Evolutionary conservation across 2,329 filamentous ascomycete species (phyloP).

Genomic region (Fusarium domesticum): DNA sequence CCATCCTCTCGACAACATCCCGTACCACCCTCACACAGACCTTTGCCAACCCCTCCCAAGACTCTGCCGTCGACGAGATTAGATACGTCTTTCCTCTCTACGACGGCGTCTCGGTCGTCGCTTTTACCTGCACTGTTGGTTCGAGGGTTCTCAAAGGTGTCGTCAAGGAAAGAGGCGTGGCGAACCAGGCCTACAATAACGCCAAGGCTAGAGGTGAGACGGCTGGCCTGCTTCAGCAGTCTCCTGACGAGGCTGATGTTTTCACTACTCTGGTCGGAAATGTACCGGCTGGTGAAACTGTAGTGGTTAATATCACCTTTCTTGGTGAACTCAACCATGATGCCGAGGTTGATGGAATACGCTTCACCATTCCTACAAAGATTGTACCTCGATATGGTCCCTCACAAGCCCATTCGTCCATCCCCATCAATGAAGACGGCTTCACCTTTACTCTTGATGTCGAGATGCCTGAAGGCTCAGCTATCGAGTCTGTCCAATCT

Average conservation of each 20-base stretch:
- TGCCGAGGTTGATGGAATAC: constrained; percentile 62
- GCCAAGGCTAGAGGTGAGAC: constrained; percentile 58
- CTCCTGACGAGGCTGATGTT: constrained; percentile 58
- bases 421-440: constrained; percentile 7
- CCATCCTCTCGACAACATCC: constrained; percentile 54
- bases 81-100: constrained; percentile 70
- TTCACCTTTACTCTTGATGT: constrained; percentile 36
- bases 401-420: background rate
- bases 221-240: constrained; percentile 64
- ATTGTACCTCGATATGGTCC: constrained; percentile 66
- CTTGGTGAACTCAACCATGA: constrained; percentile 72
- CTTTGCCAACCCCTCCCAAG: constrained; percentile 55
- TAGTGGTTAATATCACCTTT: constrained; percentile 62
- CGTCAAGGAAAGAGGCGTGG: constrained; percentile 64
- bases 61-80: constrained; percentile 41
- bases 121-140: constrained; percentile 63
- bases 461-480: constrained; percentile 50
- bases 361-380: constrained; percentile 65
- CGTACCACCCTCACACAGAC: constrained; percentile 51
- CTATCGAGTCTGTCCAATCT: constrained; percentile 61
- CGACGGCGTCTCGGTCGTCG: constrained; percentile 67
- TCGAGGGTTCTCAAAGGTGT: constrained; percentile 58
- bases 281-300: constrained; percentile 54
- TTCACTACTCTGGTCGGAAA: constrained; percentile 69
- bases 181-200: constrained; percentile 56